Conservation (phyloP, 495 filamentous ascomycete species). For the Tirmania nivea region DNA sequence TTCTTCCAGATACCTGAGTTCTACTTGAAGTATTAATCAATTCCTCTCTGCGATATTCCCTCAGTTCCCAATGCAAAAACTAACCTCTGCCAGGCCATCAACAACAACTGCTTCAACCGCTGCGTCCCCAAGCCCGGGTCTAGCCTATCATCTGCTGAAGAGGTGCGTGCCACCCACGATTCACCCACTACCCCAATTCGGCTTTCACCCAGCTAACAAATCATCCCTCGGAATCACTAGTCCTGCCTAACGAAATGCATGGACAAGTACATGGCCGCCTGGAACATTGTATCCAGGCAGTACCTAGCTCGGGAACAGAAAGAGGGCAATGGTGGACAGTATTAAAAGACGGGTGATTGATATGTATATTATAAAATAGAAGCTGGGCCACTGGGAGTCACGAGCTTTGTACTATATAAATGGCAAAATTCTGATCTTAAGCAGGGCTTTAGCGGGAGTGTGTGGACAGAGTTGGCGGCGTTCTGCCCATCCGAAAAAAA, state of each 20-base stretch:
- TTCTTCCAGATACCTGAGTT: constrained; percentile 4
- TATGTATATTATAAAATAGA: no score
- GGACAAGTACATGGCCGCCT: constrained; percentile 91
- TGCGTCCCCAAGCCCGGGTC: constrained; percentile 71
- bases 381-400: no score
- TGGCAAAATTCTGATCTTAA: no score
- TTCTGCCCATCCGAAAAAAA: no score
- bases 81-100: constrained; percentile 49
- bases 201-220: background rate
- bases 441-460: no score
- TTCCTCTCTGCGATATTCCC: background rate
- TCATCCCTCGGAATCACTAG: constrained; percentile 9
- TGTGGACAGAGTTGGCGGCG: no score
- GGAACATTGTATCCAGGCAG: constrained; percentile 62
- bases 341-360: no score
- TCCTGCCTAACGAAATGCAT: constrained; percentile 71
- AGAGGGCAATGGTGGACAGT: constrained; percentile 19
- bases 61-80: background rate
- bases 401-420: no score
- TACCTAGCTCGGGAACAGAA: constrained; percentile 55
- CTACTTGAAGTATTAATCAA: constrained; percentile 16
- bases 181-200: no score
- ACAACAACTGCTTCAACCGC: constrained; percentile 87
- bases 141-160: constrained; percentile 48
- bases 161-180: constrained; percentile 13